Conservation (phyloP, 768 basidiomycete genomes). For the Xanthoconium stramineum region DNA sequence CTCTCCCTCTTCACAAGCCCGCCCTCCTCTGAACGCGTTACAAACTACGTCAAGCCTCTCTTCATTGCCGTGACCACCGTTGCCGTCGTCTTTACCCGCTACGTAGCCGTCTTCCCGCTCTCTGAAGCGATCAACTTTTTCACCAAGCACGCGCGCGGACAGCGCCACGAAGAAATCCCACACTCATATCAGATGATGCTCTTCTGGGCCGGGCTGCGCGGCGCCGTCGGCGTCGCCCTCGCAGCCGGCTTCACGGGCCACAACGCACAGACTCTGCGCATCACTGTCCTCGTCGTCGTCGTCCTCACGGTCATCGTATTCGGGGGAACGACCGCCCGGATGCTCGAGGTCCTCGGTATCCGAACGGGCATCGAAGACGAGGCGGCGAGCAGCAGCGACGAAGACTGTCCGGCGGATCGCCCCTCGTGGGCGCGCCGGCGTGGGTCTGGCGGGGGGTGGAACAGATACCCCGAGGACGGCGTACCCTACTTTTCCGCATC, state of each 20-base stretch:
- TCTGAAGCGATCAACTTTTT: slow-evolving; percentile 94
- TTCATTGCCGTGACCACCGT: slow-evolving; percentile 92
- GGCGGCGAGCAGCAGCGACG: slow-evolving; percentile 55
- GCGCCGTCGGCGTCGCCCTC: slow-evolving; percentile 96
- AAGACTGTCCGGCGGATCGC: slow-evolving; percentile 39
- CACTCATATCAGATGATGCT: slow-evolving; percentile 99
- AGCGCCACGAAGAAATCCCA: slow-evolving; percentile 86
- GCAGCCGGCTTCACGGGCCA: slow-evolving; percentile 95
- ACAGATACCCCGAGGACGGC: slow-evolving; percentile 44
- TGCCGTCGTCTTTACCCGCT: slow-evolving; percentile 91
- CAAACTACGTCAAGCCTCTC: slow-evolving; percentile 88
- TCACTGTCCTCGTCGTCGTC: slow-evolving; percentile 93
- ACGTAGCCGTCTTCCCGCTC: slow-evolving; percentile 93
- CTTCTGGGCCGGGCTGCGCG: slow-evolving; percentile 96
- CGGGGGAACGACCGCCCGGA: slow-evolving; percentile 94
- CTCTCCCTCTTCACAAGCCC: slow-evolving; percentile 92
- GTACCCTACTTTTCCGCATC: slow-evolving; percentile 34
- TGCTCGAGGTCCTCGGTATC: slow-evolving; percentile 97
- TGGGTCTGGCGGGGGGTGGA: slow-evolving; percentile 26
- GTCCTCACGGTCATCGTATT: slow-evolving; percentile 93
- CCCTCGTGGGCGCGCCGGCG: slow-evolving; percentile 27
- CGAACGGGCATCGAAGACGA: slow-evolving; percentile 94
- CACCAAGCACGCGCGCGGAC: slow-evolving; percentile 78
- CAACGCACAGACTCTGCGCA: slow-evolving; percentile 87
- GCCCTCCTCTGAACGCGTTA: slow-evolving; percentile 72